Conservation (phyloP, 2,329 filamentous ascomycete genomes). For the Botryotinia convoluta region DNA sequence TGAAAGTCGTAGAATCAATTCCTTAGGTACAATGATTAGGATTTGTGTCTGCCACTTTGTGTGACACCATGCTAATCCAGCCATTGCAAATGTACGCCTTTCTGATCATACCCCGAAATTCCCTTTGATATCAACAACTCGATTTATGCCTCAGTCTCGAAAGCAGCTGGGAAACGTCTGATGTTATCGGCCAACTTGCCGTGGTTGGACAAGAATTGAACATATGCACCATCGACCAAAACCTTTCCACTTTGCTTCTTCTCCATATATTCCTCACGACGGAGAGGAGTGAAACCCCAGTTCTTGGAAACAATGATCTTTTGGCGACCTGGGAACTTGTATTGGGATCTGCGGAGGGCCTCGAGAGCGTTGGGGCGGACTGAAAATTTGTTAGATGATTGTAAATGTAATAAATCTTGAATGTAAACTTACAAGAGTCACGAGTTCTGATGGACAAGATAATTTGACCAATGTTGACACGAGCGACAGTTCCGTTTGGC, state of each 20-base stretch:
- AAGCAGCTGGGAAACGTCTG: constrained; percentile 91
- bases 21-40: constrained; percentile 35
- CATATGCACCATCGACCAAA: constrained; percentile 98
- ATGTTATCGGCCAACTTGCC: constrained; percentile 84
- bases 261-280: constrained; percentile 95
- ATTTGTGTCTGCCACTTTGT: constrained; percentile 23
- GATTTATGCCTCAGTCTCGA: constrained; percentile 46
- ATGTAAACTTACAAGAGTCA: constrained; percentile 69
- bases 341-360: constrained; percentile 98
- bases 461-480: constrained; percentile 99
- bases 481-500: constrained; percentile 97
- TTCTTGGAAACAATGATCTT: constrained; percentile 99
- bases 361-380: constrained; percentile 92
- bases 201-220: constrained; percentile 97
- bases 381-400: constrained; percentile 40
- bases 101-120: constrained; percentile 23
- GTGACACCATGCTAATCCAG: constrained; percentile 30
- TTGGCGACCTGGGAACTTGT: constrained; percentile 99
- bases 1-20: constrained; percentile 34
- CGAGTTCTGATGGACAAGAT: constrained; percentile 95
- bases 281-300: constrained; percentile 99
- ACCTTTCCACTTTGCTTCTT: constrained; percentile 91
- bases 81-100: constrained; percentile 37
- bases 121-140: constrained; percentile 17
- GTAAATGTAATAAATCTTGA: not conserved